Base-by-base conservation (phyloP, 2,329 filamentous ascomycete genomes). In the Paraconiothyrium brasiliense region DNA sequence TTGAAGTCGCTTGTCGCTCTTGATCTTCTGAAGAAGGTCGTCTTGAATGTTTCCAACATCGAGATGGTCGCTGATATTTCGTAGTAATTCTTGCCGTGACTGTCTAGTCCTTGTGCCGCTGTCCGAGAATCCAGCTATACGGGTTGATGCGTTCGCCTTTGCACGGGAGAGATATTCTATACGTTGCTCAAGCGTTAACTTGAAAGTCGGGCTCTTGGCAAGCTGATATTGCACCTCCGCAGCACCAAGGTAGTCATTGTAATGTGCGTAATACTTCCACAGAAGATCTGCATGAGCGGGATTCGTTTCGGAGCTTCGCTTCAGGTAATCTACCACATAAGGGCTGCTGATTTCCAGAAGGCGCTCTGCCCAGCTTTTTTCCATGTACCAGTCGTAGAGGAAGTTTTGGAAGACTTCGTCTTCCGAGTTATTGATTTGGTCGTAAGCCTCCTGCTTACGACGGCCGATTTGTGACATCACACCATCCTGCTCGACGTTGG, bases 351-450 rank as follows among this genome's bases (percentile, higher is more conserved):
- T 93, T 39, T 90, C 89, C 37, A 99, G 86, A 32, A 99, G 86
- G 14, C 93, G 90, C 65, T 97, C 93, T 10, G 88, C 91, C 89
- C 92, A 94, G 20, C 91, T 90, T 76, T 94, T 90, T 57, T 86
- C 81, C 67, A 98, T 89, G 78, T 99, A 99, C 94, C 95, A 99
- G 72, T 97, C 94, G 76, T 97, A 99, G n/a, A 99, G 85, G 71
- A 92, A 93, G 63, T 92, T 96, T 76, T 98, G 91, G 82, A 99
- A 99, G 4, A 97, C 92, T 73, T 97, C 92, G 68, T 99, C 95
- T 14, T 90, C 87, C 0, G 94, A 97, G 61, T 86, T 87, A 74
- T 96, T 92, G 70, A 99, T 93, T 2, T 97, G 92, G 48, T 90
- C 87, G 79, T 98, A 97, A 0, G 95, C 94, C 80, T 99, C 94